Conservation (phyloP, 306 rosid genomes). For the Cucumis hystrix region DNA sequence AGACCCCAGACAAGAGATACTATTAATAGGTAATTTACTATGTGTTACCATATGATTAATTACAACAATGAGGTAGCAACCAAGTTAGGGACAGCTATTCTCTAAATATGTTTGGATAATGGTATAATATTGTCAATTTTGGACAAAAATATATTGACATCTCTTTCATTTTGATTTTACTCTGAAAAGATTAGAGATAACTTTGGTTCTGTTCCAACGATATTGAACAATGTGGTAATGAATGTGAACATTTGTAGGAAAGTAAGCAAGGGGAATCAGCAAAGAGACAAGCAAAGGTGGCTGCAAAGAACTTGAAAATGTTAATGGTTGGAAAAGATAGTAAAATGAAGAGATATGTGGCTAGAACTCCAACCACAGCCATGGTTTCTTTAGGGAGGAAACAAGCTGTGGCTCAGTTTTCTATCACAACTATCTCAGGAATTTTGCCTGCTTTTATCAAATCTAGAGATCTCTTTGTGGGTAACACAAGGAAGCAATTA, state of each 20-base stretch:
- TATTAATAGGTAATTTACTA: no score
- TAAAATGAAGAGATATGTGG: constrained; percentile 27
- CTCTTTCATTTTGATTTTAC: no score
- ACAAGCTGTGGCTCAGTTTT: constrained; percentile 57
- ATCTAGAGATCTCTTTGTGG: constrained; percentile 65
- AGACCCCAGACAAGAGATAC: no score
- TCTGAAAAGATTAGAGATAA: no score
- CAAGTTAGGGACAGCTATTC: no score
- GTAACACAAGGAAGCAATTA: constrained; percentile 51
- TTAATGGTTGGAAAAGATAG: constrained; percentile 29
- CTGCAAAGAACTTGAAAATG: constrained; percentile 49
- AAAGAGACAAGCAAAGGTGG: constrained; percentile 47
- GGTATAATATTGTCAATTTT: no score
- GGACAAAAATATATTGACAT: no score
- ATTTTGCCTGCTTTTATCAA: constrained; percentile 48
- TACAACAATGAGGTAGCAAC: no score
- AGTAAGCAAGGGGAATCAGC: constrained; percentile 69
- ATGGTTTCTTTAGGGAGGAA: constrained; percentile 62
- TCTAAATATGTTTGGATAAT: no score
- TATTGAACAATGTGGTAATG: no score
- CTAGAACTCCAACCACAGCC: constrained; percentile 26
- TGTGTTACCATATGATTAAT: no score
- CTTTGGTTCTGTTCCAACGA: no score
- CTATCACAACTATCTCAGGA: constrained; percentile 38
- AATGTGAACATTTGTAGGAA: constrained; percentile 14